Base-by-base conservation (phyloP, 345 rosid species). In the Sisymbrium irio region DNA sequence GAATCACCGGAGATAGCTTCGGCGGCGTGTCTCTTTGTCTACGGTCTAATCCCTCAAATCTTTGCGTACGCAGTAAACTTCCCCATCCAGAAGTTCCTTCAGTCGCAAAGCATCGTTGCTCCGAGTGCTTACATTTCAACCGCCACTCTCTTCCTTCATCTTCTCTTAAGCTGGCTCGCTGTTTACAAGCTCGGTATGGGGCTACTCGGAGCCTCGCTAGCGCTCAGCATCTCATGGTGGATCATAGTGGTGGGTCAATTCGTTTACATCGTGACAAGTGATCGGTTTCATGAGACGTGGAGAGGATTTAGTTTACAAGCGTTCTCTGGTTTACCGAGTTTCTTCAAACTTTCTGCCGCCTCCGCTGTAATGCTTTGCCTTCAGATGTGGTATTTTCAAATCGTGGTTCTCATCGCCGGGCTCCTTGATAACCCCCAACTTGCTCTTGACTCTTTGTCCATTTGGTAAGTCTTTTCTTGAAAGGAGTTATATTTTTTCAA, bases 341-440 rank as follows among this genome's bases (percentile, higher is more conserved):
- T 86, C 80, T 80, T 82, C 47, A 80, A 79, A 77, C 82, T 86
- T 17, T 84, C 87, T 13, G 85, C 80, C 17, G 81, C 87, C 1
- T 86, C 90, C 5, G 87, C 87, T 5, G 85, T 84, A 45, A 86
- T 86, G 90, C 69, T 84, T 45, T 84, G 85, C 74, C 80, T 86
- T 19, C 87, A 86, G 73, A 56, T 78, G 17, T 81, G 90, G 90
- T 84, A 84, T 41, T 80, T 79, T 45, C 86, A 86, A 74, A 60
- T 84, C 11, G 72, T 84, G 0, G 90, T 86, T 33, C 74, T 86
- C 7, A 55, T 84, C 9, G 82, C 90, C 33, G 87, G 90, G 1
- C 73, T 86, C 64, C 82, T 86, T 0, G 80, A 81, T 15, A 77
- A 85, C 4, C 84, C 87, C 9, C 79, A 86, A 30, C 47, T 86